These are phyloP conservation scores for Epichloe scottii DNA, from an alignment of 2,329 filamentous ascomycete genomes.

Conservation along the genomic window DNA sequence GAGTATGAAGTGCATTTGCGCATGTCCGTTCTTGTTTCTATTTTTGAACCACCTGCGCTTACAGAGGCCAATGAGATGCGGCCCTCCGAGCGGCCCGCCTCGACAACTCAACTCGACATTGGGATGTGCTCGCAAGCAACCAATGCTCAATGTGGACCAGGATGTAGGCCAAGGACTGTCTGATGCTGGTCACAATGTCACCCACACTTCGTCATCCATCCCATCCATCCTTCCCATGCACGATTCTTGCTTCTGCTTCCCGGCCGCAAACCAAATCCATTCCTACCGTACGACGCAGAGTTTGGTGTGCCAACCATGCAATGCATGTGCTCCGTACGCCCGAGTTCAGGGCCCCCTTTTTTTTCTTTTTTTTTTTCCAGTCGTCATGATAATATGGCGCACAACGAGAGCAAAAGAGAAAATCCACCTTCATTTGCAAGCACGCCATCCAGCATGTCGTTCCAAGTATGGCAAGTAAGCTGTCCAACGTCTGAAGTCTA, in stretches of 20 bases:
- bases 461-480: too few species aligned
- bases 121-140: too few species aligned
- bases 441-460: too few species aligned
- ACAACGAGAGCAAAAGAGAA: too few species aligned
- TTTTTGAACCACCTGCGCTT: constrained; percentile 33
- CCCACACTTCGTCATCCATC: not conserved
- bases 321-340: not conserved
- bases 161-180: not conserved
- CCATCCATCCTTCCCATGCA: constrained; percentile 1
- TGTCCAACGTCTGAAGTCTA: too few species aligned
- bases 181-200: constrained; percentile 4
- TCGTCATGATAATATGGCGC: too few species aligned
- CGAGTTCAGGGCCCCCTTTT: too few species aligned
- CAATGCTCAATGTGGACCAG: too few species aligned
- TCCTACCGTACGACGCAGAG: too few species aligned
- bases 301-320: not conserved
- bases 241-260: not conserved
- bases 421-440: too few species aligned
- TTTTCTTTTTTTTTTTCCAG: too few species aligned
- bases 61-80: constrained; percentile 26
- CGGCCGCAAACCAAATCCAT: not conserved
- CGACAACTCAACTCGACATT: not conserved
- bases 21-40: constrained; percentile 31
- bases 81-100: not conserved
- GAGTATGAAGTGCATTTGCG: not conserved